phyloP scores from a whole-genome alignment of 768 basidiomycete genomes.

The Suillus occidentalis region DNA sequence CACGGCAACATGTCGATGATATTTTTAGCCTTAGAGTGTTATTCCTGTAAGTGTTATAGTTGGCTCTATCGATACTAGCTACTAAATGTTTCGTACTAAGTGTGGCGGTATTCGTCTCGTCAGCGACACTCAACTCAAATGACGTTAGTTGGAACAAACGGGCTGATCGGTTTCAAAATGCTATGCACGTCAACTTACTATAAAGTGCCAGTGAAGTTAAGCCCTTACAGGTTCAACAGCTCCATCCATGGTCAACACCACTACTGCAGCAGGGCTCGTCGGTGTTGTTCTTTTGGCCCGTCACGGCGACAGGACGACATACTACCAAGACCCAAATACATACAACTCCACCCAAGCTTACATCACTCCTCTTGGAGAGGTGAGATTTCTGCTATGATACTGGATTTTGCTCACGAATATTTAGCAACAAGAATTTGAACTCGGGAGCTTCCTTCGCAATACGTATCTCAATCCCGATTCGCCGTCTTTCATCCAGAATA shows the following conservation, averaged over 20 bases:
- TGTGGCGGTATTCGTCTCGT: neutral
- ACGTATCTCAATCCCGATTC: neutral
- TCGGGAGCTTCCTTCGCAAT: constrained; percentile 51
- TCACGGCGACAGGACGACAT: constrained; percentile 67
- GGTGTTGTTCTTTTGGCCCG: constrained; percentile 71
- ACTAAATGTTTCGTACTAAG: neutral
- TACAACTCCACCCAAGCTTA: constrained; percentile 57
- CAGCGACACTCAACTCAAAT: neutral
- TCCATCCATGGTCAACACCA: constrained; percentile 8
- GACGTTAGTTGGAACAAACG: neutral
- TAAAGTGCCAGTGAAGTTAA: neutral
- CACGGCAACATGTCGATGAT: neutral
- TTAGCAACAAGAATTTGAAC: constrained; percentile 61
- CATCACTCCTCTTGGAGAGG: constrained; percentile 69
- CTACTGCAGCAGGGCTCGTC: constrained; percentile 35
- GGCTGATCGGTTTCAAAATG: neutral
- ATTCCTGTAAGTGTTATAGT: neutral
- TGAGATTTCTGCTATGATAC: constrained; percentile 19
- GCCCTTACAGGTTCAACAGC: neutral
- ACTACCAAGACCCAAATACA: constrained; percentile 64
- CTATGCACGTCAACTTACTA: neutral
- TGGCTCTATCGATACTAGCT: neutral
- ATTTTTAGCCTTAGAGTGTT: neutral
- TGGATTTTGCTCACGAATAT: neutral
- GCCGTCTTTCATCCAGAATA: neutral